Evolutionary conservation across 352 stramenopile species (phyloP), one percentile per base, ranked within the genome.

Genomic region (Thalassiosira livingstoniorum): DNA sequence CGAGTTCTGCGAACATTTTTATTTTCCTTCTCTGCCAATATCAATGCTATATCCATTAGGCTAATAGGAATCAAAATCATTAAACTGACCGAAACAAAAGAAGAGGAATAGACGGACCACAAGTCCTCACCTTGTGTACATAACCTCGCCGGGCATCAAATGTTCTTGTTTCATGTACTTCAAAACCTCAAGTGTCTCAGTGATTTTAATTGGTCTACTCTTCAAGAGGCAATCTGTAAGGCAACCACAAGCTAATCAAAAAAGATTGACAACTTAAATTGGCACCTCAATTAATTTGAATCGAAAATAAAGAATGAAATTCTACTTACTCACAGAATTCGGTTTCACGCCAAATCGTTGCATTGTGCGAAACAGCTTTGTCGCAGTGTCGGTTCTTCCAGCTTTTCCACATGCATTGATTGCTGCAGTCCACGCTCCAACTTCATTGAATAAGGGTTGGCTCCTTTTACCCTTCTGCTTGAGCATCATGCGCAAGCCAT

Each of bases 341-440:
- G 91, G 90, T 32, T 87, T 74, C 0, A 92, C 87, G 25, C 79
- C 85, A 78, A 88, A 89, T 27, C 75, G 75, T 42, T 87, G 81
- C 88, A 94, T 94, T 53, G 83, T 86, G 1, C 77, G 31, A 75
- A 95, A 93, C 2, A 95, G 62, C 53, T 74, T 51, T 15, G 92
- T 66, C 10, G 89, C 90, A 29, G 88, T 92, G 62, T 94, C 83
- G 31, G 91, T 85, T 34, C 86, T 75, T 21, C 87, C 90, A n/a
- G 78, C 65, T 83, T 94, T 94, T 0, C 88, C 91, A 86, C 85
- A 93, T n/a, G 91, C 91, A 81, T 94, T 86, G 54, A 95, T 95
- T 5, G 91, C 89, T 69, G 91, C 87, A 27, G 90, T 94, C 89
- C 90, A 95, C 29, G 91, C 91, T 54, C 89, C 91, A 21, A 94